Evolutionary conservation across 441 rosid species (phyloP).

Genomic region (Theobroma grandiflorum): DNA sequence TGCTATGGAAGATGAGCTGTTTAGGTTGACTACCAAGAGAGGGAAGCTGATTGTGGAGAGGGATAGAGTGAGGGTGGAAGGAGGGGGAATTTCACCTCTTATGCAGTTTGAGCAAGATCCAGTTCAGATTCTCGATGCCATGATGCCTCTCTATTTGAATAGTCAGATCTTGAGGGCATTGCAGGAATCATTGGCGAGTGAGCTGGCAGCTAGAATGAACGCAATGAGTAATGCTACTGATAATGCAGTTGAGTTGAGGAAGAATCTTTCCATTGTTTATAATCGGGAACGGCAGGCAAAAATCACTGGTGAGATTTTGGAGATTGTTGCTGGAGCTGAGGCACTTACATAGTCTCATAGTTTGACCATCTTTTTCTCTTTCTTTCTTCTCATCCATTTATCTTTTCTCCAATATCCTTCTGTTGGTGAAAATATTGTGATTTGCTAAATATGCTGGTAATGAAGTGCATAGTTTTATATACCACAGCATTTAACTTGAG

Average conservation of each 20-base stretch:
- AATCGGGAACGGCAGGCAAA: slow-evolving; percentile 71
- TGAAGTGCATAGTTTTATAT: not conserved
- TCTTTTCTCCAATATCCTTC: not conserved
- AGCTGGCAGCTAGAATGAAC: slow-evolving; percentile 75
- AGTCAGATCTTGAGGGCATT: slow-evolving; percentile 79
- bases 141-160: slow-evolving; percentile 82
- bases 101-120: slow-evolving; percentile 85
- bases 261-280: slow-evolving; percentile 57
- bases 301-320: slow-evolving; percentile 75
- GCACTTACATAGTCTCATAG: slow-evolving; percentile 43
- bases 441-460: not conserved
- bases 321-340: slow-evolving; percentile 79
- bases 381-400: not conserved
- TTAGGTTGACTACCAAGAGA: slow-evolving; percentile 70
- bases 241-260: slow-evolving; percentile 73
- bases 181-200: slow-evolving; percentile 83
- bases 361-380: not conserved
- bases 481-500: not conserved
- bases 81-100: slow-evolving; percentile 52
- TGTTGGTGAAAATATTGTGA: slow-evolving; percentile 5
- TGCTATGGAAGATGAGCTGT: slow-evolving; percentile 74
- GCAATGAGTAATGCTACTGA: slow-evolving; percentile 80
- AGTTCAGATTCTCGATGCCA: slow-evolving; percentile 81
- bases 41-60: slow-evolving; percentile 70
- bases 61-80: slow-evolving; percentile 40